Evolutionary conservation across 2,329 filamentous ascomycete genomes (phyloP).

Genomic region (Alternaria triticimaculans): DNA sequence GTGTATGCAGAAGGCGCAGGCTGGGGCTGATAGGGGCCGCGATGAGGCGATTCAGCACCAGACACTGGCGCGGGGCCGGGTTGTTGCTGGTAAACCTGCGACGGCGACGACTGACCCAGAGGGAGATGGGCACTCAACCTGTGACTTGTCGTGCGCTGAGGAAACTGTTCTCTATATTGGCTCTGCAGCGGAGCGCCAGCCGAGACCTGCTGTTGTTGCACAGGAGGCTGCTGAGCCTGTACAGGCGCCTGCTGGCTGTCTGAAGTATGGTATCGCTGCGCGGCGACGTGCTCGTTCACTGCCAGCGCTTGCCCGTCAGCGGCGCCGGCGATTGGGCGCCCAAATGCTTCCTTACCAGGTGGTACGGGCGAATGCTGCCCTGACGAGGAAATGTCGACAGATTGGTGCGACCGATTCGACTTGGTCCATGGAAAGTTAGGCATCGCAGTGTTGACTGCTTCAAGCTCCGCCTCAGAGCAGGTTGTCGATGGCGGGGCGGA

Average conservation of each 20-base stretch:
- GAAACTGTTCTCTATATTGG: slow-evolving; percentile 33
- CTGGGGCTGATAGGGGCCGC: slow-evolving; percentile 34
- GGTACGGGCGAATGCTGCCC: slow-evolving; percentile 45
- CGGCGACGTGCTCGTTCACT: slow-evolving; percentile 43
- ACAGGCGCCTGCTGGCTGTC: slow-evolving; percentile 30
- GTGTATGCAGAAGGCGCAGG: slow-evolving; percentile 11
- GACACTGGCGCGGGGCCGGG: slow-evolving; percentile 28
- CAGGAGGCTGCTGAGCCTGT: slow-evolving; percentile 25
- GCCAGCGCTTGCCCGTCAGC: slow-evolving; percentile 44
- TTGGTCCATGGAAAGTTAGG: slow-evolving; percentile 48
- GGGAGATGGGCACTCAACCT: slow-evolving; percentile 39
- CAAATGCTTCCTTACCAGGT: slow-evolving; percentile 40
- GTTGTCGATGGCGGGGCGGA: slow-evolving; percentile 29
- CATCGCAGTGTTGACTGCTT: slow-evolving; percentile 42
- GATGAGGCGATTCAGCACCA: slow-evolving; percentile 32
- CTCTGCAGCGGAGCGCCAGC: slow-evolving; percentile 15
- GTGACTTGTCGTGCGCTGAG: slow-evolving; percentile 41
- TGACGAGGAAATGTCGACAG: slow-evolving; percentile 41
- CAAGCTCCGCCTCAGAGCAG: slow-evolving; percentile 28
- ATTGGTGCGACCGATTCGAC: slow-evolving; percentile 49
- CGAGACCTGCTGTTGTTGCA: slow-evolving; percentile 17
- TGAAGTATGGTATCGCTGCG: slow-evolving; percentile 33
- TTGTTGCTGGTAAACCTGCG: slow-evolving; percentile 38
- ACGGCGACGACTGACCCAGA: slow-evolving; percentile 25
- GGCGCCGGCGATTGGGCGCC: slow-evolving; percentile 35